Base-by-base conservation (phyloP, 352 stramenopile genomes). In the Pythium dissimile region DNA sequence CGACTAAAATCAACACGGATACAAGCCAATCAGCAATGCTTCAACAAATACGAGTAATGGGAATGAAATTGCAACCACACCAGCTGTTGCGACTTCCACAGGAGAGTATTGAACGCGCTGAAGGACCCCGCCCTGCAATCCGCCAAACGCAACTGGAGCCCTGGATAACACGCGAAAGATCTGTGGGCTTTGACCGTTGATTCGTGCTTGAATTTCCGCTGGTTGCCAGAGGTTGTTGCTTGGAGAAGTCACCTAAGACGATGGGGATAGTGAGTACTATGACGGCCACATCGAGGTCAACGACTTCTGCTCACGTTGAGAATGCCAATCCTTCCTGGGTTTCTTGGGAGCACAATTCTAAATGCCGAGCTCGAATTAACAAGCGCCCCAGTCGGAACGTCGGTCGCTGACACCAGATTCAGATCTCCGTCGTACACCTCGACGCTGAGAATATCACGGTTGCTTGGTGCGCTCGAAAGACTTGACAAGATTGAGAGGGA, bases 151-250 rank as follows among this genome's bases (percentile, higher is more conserved):
- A 1, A 69, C 27, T 8, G 47, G 54, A 7, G 48, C 26, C 18
- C 23, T 39, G 1, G 51, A 47, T 38, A 54, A 31, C 9, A 30
- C 15, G 1, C 44, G 43, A 45, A 69, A 69, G 1, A 64, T 39
- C 6, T 52, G 31, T 10, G 42, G 42, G n/a, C 13, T 35, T 30
- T 18, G 45, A 26, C 20, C 27, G n/a, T 69, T 63, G 35, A 64
- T 44, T 28, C 43, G 48, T 10, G 52, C 21, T 57, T 69, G 61
- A 50, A 69, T 46, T 45, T 69, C 61, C 16, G 54, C 47, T 18
- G 61, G 53, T 16, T 69, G 54, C 54, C 49, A 69, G 1, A 12
- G 34, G n/a, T 55, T 38, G 24, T 30, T 27, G 21, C 61, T 54
- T 2, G 39, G 26, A 10, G 61, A 44, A 21, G 54, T 18, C 27